Evolutionary conservation across 306 rosid genomes (phyloP), one percentile per base, ranked within the genome.

Genomic region (Ochetophila trinervis): DNA sequence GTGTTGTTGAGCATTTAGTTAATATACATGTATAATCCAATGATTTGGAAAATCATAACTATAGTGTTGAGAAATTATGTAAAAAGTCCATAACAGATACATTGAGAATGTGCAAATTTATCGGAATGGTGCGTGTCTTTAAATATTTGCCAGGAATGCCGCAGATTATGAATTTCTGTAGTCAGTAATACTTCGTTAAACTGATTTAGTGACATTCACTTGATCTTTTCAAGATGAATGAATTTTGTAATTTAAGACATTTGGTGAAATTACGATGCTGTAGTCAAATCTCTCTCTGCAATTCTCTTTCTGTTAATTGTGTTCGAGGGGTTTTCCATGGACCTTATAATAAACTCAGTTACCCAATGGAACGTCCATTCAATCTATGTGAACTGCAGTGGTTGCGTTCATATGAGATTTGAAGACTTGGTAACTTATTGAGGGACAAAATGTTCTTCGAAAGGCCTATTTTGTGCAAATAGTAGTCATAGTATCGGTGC

Each of bases 21-120:
- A 57, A 23, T 32, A 74, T 67, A 77, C 67, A 20, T 71, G 66
- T 83, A 76, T 74, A 60, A 36, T 50, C 44, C n/a, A 45, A 13
- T 66, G 57, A 54, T 77, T 65, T 68, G 69, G 57, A 61, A 79
- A 76, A 75, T 57, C 76, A 76, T 30, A 80, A 66, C 54, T 53
- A 34, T 34, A 65, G 73, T 78, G 74, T 57, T 64, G 60, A 48
- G 57, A 51, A 49, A 66, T 27, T 21, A 67, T 82, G 65, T 72
- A 55, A 68, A 37, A 20, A 35, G 48, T 60, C 49, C 77, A 59
- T 72, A 79, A 64, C 74, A 54, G 60, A 17, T 68, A 22, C 75
- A 40, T 44, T 52, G 65, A 50, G 63, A 63, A 45, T 30, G n/a
- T 44, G 58, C 24, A 45, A n/a, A 17, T 40, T 42, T 53, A 10